phyloP scores from a whole-genome alignment of 805 yeast genomes.

The Candida pseudofarinosa region DNA sequence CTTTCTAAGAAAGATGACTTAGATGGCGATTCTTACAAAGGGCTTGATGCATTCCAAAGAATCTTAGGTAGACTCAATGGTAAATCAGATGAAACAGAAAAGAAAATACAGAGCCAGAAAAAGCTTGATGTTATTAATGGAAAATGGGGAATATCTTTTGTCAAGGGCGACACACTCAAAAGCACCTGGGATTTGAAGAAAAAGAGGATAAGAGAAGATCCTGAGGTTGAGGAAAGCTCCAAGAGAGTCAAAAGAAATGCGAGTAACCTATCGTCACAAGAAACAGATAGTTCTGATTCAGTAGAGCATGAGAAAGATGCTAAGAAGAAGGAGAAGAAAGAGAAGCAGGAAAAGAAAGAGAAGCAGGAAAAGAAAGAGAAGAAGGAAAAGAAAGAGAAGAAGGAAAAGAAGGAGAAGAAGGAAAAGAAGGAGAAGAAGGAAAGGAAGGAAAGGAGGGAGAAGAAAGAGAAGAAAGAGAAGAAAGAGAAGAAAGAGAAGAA shows the following conservation, averaged over 20 bases:
- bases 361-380: slow-evolving; percentile 18
- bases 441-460: slow-evolving; percentile 21
- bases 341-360: slow-evolving; percentile 15
- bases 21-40: slow-evolving; percentile 81
- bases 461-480: slow-evolving; percentile 15
- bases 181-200: slow-evolving; percentile 73
- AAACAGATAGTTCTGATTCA: slow-evolving; percentile 13
- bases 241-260: slow-evolving; percentile 14
- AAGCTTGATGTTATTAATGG: slow-evolving; percentile 73
- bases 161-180: slow-evolving; percentile 75
- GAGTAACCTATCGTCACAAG: slow-evolving; percentile 25
- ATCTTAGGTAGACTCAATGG: slow-evolving; percentile 88
- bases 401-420: slow-evolving; percentile 18
- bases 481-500: slow-evolving; percentile 16
- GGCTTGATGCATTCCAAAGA: slow-evolving; percentile 89
- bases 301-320: slow-evolving; percentile 16
- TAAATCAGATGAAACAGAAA: slow-evolving; percentile 60
- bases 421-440: slow-evolving; percentile 17
- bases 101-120: slow-evolving; percentile 66
- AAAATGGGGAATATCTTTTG: slow-evolving; percentile 83
- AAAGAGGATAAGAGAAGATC: slow-evolving; percentile 3
- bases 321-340: slow-evolving; percentile 14
- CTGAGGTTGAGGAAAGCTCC: slow-evolving; percentile 16
- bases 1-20: slow-evolving; percentile 63
- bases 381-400: slow-evolving; percentile 19